Conservation (phyloP, 2,329 filamentous ascomycete species). For the Clonostachys sp. region DNA sequence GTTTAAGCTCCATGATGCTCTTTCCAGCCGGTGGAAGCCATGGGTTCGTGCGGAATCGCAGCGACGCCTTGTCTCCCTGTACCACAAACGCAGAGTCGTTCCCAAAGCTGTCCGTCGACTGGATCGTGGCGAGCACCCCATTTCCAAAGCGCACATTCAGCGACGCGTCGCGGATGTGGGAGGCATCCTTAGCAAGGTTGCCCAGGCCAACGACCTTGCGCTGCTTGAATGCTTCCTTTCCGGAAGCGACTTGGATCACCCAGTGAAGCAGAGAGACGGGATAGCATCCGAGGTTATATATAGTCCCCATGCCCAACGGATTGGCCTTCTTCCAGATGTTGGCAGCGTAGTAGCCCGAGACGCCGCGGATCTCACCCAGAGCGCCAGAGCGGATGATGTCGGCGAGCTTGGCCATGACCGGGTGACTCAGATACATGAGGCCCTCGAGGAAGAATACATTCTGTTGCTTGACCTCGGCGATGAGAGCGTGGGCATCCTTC, state of each 20-base stretch:
- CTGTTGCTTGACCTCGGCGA: constrained; percentile 9
- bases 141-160: constrained; percentile 12
- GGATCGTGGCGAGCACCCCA: constrained; percentile 12
- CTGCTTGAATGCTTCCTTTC: constrained; percentile 8
- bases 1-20: too few relatives aligned
- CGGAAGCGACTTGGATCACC: constrained; percentile 13
- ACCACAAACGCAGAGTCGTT: constrained; percentile 15
- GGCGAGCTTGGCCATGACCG: constrained; percentile 12
- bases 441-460: constrained; percentile 18
- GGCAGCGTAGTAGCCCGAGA: constrained; percentile 16
- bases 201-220: constrained; percentile 12
- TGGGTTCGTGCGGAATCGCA: constrained; percentile 16
- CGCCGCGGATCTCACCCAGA: constrained; percentile 11
- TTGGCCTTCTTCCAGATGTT: constrained; percentile 18
- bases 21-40: constrained; percentile 11
- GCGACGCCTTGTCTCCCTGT: constrained; percentile 12
- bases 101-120: constrained; percentile 17
- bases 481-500: constrained; percentile 13
- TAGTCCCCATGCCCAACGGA: constrained; percentile 17
- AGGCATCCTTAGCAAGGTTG: constrained; percentile 11
- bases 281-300: constrained; percentile 20
- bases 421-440: constrained; percentile 17
- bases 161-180: constrained; percentile 12
- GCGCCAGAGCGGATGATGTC: constrained; percentile 11
- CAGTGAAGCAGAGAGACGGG: constrained; percentile 16